A percentile compares a stretch with the other conserved stretches of the same genome.
phyloP scores from a whole-genome alignment of 495 filamentous ascomycete species.

The Astrothelium macrocarpum region DNA sequence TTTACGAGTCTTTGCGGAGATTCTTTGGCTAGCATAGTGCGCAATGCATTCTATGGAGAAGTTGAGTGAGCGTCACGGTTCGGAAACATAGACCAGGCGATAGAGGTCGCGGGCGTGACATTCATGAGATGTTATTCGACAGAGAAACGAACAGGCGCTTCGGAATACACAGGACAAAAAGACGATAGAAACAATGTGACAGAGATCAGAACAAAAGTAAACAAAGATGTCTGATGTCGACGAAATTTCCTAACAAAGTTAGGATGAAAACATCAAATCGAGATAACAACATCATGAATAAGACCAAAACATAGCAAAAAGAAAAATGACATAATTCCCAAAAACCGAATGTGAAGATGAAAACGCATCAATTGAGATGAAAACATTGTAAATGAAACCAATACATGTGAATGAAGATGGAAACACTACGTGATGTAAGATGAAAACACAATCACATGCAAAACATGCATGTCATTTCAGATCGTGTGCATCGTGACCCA shows the following conservation, averaged over 20 bases:
- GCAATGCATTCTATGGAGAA: not conserved
- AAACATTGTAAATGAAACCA: no score
- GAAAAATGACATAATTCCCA: not conserved
- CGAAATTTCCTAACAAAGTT: no score
- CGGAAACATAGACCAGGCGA: not conserved
- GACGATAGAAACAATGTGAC: not conserved
- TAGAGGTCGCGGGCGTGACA: no score
- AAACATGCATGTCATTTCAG: not conserved
- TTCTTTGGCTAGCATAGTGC: slow-evolving; percentile 41
- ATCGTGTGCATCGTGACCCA: not conserved
- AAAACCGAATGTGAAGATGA: no score
- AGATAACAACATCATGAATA: no score
- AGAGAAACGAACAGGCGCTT: not conserved
- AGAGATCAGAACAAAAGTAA: not conserved
- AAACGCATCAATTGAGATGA: not conserved
- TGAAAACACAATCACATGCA: slow-evolving; percentile 4
- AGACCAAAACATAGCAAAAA: not conserved
- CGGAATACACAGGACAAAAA: not conserved
- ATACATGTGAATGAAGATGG: no score
- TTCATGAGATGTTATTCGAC: no score
- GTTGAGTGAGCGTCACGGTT: no score
- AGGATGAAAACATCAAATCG: no score
- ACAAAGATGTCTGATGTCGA: no score
- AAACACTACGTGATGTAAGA: not conserved
- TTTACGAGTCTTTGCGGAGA: slow-evolving; percentile 74